phyloP scores from a whole-genome alignment of 345 rosid species.

The Noccaea bulbosa region DNA sequence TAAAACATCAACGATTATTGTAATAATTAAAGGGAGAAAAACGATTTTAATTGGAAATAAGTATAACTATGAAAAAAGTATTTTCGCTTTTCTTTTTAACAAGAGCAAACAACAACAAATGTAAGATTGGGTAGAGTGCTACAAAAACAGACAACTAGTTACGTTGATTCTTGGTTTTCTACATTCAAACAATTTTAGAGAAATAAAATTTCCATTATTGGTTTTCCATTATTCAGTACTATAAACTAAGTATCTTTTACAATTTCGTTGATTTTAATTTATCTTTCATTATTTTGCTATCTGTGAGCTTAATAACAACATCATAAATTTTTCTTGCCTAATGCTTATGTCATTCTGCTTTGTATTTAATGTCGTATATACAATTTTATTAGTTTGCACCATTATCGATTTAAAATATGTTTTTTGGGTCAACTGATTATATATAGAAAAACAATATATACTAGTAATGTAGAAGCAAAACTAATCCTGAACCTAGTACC shows the following conservation, averaged over 20 bases:
- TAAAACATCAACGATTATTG: neutral
- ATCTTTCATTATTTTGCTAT: neutral
- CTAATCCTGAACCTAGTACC: constrained; percentile 20
- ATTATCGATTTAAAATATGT: neutral
- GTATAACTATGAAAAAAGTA: neutral
- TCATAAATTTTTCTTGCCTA: neutral
- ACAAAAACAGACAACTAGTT: too few species aligned
- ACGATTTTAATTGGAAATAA: neutral
- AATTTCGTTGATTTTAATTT: neutral
- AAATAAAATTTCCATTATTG: too few species aligned
- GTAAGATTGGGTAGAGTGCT: too few species aligned
- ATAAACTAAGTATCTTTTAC: too few species aligned
- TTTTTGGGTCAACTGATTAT: too few species aligned
- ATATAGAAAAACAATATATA: neutral
- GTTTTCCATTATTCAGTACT: too few species aligned
- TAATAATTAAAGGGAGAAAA: neutral
- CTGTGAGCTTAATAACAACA: neutral
- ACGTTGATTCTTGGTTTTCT: too few species aligned
- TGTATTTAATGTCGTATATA: neutral
- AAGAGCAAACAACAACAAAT: too few species aligned
- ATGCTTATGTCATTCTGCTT: constrained; percentile 7
- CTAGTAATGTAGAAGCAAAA: neutral
- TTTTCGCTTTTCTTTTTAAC: too few species aligned
- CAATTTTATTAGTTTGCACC: neutral
- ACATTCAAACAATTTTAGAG: too few species aligned